Conservation (phyloP, 2,329 filamentous ascomycete species). For the Pyrenophora tritici-repentis region DNA sequence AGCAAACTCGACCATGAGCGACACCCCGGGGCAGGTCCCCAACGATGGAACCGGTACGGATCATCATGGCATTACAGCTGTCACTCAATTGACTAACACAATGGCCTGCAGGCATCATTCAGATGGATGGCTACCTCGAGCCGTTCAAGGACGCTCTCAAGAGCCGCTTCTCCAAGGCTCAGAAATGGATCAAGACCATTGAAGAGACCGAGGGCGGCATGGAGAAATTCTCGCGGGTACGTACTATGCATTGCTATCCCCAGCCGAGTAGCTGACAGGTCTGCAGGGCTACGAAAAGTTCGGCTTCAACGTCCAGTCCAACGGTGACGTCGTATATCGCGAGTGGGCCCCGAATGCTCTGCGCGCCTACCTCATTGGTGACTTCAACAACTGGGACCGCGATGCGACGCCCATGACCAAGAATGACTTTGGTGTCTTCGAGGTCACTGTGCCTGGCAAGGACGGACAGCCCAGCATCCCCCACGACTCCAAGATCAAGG, state of each 20-base stretch:
- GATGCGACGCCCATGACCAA: conserved; percentile 86
- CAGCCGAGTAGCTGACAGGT: conserved; percentile 22
- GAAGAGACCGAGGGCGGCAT: conserved; percentile 84
- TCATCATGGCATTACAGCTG: background rate
- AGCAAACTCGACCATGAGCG: conserved; percentile 51
- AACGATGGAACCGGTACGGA: conserved; percentile 72
- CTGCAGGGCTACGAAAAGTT: conserved; percentile 80
- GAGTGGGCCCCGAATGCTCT: conserved; percentile 96
- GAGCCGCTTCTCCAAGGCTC: conserved; percentile 76
- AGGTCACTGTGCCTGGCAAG: conserved; percentile 74
- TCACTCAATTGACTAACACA: conserved; percentile 29
- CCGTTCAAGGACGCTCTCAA: conserved; percentile 81
- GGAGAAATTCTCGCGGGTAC: conserved; percentile 85
- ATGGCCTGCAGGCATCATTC: conserved; percentile 71
- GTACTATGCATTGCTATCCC: conserved; percentile 23
- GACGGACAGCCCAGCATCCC: conserved; percentile 78
- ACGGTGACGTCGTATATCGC: conserved; percentile 86
- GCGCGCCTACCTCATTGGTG: conserved; percentile 84
- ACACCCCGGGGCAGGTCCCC: conserved; percentile 58
- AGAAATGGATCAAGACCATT: conserved; percentile 85
- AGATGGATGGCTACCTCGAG: conserved; percentile 86
- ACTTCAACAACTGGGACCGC: conserved; percentile 94
- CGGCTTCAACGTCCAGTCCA: conserved; percentile 78
- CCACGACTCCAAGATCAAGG: conserved; percentile 97
- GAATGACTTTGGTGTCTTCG: conserved; percentile 83